Evolutionary conservation across 2,329 filamentous ascomycete genomes (phyloP).

Genomic region (Aspergillus fijiensis): DNA sequence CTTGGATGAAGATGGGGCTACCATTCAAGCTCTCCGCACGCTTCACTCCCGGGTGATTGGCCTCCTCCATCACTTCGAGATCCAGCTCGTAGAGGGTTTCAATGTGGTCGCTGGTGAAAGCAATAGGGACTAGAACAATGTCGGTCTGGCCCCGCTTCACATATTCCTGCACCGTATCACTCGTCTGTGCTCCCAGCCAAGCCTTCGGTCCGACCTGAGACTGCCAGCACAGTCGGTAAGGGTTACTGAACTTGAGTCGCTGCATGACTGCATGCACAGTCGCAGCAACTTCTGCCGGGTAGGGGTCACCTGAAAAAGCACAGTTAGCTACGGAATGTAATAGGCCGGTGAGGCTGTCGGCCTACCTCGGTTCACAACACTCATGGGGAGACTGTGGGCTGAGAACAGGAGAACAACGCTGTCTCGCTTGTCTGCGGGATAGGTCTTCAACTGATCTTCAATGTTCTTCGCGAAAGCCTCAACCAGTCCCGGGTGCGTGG

Average conservation of each 20-base stretch:
- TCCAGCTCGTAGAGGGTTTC: constrained; percentile 95
- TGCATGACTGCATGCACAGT: constrained; percentile 98
- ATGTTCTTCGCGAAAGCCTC: constrained; percentile 93
- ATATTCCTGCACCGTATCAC: constrained; percentile 82
- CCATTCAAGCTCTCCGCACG: constrained; percentile 90
- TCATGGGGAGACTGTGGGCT: constrained; percentile 95
- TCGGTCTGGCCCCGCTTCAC: constrained; percentile 90
- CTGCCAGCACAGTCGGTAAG: constrained; percentile 94
- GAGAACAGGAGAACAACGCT: constrained; percentile 88
- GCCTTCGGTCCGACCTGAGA: constrained; percentile 94
- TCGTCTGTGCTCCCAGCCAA: constrained; percentile 94
- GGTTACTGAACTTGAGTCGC: constrained; percentile 80
- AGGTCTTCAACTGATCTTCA: constrained; percentile 77
- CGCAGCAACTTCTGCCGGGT: constrained; percentile 91
- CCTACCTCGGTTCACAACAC: constrained; percentile 85
- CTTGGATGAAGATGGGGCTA: constrained; percentile 84
- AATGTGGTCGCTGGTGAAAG: constrained; percentile 98
- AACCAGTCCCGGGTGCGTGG: constrained; percentile 82
- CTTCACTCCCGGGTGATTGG: constrained; percentile 75
- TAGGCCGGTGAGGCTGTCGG: not conserved
- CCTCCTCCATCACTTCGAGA: constrained; percentile 87
- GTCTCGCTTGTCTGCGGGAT: constrained; percentile 75
- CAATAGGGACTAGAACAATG: constrained; percentile 87
- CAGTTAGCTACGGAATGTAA: not conserved
- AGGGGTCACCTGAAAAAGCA: constrained; percentile 71